Percentiles rank a stretch among this genome's conserved stretches.
phyloP scores from a whole-genome alignment of 768 basidiomycete genomes.

The Phylloporus sp. region DNA sequence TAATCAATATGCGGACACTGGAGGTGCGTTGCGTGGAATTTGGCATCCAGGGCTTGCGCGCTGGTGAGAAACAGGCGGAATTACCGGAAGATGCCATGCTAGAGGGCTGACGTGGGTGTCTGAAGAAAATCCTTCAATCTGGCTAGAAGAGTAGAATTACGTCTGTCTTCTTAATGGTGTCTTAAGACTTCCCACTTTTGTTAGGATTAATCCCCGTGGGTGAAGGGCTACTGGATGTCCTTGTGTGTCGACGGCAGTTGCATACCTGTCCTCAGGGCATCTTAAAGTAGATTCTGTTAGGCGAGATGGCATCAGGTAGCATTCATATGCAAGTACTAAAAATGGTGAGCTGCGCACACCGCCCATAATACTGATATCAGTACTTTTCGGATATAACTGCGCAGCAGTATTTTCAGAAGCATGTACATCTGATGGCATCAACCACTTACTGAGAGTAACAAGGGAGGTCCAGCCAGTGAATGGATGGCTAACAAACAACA shows the following conservation, averaged over 20 bases:
- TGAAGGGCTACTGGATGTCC: no score
- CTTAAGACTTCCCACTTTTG: not conserved
- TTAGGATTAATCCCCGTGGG: not conserved
- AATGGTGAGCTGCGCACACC: not conserved
- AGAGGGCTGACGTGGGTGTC: slow-evolving; percentile 25
- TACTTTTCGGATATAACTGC: slow-evolving; percentile 71
- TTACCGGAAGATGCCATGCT: slow-evolving; percentile 19
- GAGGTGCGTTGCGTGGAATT: slow-evolving; percentile 63
- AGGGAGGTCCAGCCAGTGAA: slow-evolving; percentile 98
- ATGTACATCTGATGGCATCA: not conserved
- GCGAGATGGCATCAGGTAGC: no score
- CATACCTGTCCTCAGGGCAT: not conserved
- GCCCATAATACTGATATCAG: slow-evolving; percentile 23
- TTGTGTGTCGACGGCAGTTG: no score
- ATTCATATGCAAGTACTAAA: not conserved
- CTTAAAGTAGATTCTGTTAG: no score
- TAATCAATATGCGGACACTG: slow-evolving; percentile 77
- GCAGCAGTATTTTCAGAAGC: slow-evolving; percentile 6
- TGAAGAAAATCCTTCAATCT: not conserved
- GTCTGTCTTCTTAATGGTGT: not conserved
- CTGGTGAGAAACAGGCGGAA: slow-evolving; percentile 13
- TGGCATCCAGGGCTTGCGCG: slow-evolving; percentile 35
- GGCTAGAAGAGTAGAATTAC: not conserved
- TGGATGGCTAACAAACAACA: slow-evolving; percentile 60
- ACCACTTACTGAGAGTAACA: slow-evolving; percentile 74